Evolutionary conservation across 2,329 filamentous ascomycete species (phyloP).

Genomic region (Setomelanomma holmii): DNA sequence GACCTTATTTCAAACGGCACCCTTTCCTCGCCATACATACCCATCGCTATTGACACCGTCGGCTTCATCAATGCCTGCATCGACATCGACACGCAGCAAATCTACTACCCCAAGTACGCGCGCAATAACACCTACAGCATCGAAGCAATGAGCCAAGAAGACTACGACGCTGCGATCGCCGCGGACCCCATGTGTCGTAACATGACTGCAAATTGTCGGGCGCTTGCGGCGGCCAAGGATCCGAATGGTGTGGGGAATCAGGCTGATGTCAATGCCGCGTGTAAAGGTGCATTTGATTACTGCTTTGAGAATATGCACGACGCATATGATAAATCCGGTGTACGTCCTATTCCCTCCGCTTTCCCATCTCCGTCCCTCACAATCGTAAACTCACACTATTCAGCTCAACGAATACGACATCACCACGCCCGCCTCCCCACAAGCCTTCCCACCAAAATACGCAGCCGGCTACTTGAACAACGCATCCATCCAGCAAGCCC

Average conservation of each 20-base stretch:
- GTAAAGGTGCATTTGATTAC: conserved; percentile 49
- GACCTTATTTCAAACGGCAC: conserved; percentile 51
- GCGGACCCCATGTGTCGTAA: conserved; percentile 58
- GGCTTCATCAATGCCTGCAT: conserved; percentile 63
- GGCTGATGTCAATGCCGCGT: conserved; percentile 44
- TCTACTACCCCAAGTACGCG: conserved; percentile 56
- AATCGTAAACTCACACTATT: not conserved
- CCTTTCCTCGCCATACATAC: conserved; percentile 25
- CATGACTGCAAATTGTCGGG: conserved; percentile 56
- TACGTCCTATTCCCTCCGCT: not conserved
- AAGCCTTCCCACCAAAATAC: conserved; percentile 38
- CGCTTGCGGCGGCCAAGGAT: conserved; percentile 53
- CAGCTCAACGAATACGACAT: conserved; percentile 62
- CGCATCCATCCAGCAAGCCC: conserved; percentile 60
- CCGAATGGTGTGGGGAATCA: conserved; percentile 51
- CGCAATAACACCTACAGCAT: conserved; percentile 65
- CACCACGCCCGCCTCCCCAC: conserved; percentile 43
- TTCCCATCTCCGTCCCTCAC: not conserved
- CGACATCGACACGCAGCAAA: conserved; percentile 54
- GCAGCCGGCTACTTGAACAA: conserved; percentile 63
- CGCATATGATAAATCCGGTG: conserved; percentile 42
- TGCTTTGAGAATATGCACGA: conserved; percentile 53
- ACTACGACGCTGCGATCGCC: conserved; percentile 51
- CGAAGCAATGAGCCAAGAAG: conserved; percentile 53
- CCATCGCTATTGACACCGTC: conserved; percentile 56